These are phyloP conservation scores for Skeletonema costatum DNA, from an alignment of 108 stramenopile genomes.

Conservation along the genomic window DNA sequence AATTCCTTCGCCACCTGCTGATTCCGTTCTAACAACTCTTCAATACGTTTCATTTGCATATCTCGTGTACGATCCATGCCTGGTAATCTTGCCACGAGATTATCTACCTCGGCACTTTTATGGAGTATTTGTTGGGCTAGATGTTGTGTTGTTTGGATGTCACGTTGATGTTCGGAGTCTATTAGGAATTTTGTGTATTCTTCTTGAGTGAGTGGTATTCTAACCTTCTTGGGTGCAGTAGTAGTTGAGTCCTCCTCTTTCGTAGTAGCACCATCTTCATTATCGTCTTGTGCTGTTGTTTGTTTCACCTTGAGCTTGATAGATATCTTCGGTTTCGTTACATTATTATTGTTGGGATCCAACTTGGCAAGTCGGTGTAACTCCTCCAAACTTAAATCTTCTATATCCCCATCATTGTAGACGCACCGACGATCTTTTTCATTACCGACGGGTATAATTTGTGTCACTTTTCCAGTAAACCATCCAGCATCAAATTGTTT, in stretches of 20 bases:
- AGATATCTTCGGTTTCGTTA: conserved; percentile 30
- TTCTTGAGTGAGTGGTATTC: conserved; percentile 52
- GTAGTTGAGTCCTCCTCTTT: neutral
- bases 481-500: conserved; percentile 40
- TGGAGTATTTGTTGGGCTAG: conserved; percentile 67
- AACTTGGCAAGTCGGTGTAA: conserved; percentile 27
- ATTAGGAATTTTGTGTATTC: conserved; percentile 62
- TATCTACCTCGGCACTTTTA: conserved; percentile 75
- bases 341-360: conserved; percentile 20
- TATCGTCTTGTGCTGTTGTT: conserved; percentile 4
- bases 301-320: conserved; percentile 38
- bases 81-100: conserved; percentile 63
- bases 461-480: conserved; percentile 32
- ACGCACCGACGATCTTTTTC: conserved; percentile 27
- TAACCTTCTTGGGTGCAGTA: neutral
- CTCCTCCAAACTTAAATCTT: conserved; percentile 40
- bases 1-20: conserved; percentile 50
- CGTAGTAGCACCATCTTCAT: conserved; percentile 16
- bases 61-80: conserved; percentile 75
- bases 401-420: conserved; percentile 38
- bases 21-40: conserved; percentile 65
- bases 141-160: conserved; percentile 53
- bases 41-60: conserved; percentile 73
- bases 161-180: conserved; percentile 62
- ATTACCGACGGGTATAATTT: conserved; percentile 29